Percentiles rank a stretch among this genome's conserved stretches.
Conservation (phyloP, 140 eudicot genomes). For the Anethum foeniculum region DNA sequence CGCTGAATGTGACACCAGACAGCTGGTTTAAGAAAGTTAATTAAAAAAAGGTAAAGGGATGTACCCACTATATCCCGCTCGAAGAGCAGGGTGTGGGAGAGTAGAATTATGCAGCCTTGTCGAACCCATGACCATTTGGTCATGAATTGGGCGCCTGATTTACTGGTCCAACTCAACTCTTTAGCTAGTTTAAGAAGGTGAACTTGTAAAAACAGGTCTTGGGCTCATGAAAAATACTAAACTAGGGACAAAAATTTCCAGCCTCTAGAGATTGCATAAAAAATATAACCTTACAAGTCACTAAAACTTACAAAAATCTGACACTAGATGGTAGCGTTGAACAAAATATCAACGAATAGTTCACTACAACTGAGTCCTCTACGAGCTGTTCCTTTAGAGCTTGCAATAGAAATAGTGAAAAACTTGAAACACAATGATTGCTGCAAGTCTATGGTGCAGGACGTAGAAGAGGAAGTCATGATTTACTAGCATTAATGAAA, state of each 20-base stretch:
- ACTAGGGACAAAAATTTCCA: neutral
- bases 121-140: too few species aligned
- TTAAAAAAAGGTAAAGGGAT: too few species aligned
- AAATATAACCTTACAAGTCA: neutral
- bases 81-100: too few species aligned
- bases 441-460: neutral
- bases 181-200: neutral
- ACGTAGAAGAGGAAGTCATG: neutral
- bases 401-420: neutral
- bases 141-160: too few species aligned
- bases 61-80: too few species aligned
- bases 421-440: neutral
- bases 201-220: neutral
- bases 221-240: neutral
- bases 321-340: neutral
- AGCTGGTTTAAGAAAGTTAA: neutral
- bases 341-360: neutral
- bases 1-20: neutral
- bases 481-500: neutral
- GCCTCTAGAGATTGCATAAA: neutral
- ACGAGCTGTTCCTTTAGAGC: neutral
- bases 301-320: neutral
- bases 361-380: neutral
- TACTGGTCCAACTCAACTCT: too few species aligned
- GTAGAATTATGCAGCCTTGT: too few species aligned